Evolutionary conservation across 495 filamentous ascomycete genomes (phyloP).

Genomic region (Eremomyces bilateralis): DNA sequence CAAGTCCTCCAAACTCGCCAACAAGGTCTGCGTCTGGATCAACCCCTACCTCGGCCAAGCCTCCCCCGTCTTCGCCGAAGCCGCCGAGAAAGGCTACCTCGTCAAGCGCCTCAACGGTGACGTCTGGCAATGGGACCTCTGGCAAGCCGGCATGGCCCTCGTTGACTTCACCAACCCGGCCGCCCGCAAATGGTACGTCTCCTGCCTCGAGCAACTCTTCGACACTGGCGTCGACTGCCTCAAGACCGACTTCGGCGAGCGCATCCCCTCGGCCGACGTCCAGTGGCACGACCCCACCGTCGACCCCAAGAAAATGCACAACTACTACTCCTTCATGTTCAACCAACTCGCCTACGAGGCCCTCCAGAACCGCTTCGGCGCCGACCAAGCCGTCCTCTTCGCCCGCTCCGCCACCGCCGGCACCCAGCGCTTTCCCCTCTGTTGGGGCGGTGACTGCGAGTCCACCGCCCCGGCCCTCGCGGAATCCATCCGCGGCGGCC

Average conservation of each 20-base stretch:
- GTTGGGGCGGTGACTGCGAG: conserved; percentile 50
- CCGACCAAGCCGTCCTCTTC: conserved; percentile 43
- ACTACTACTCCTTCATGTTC: conserved; percentile 51
- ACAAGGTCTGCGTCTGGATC: conserved; percentile 40
- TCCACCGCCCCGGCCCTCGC: conserved; percentile 52
- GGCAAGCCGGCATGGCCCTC: conserved; percentile 55
- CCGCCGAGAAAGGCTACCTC: conserved; percentile 43
- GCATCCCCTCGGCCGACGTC: conserved; percentile 42
- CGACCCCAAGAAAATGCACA: conserved; percentile 48
- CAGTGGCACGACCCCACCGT: conserved; percentile 21
- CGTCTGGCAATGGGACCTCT: conserved; percentile 53
- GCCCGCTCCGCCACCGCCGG: conserved; percentile 44
- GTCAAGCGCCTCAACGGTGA: conserved; percentile 47
- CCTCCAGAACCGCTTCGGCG: too few relatives aligned
- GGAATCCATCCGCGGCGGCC: conserved; percentile 46
- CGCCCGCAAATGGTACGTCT: conserved; percentile 36
- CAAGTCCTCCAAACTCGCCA: conserved; percentile 37
- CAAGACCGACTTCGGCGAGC: conserved; percentile 57
- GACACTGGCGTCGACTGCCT: conserved; percentile 44
- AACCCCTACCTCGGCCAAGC: conserved; percentile 51
- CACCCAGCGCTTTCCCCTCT: conserved; percentile 43
- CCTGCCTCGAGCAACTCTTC: conserved; percentile 35
- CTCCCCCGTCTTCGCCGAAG: conserved; percentile 39
- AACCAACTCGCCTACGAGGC: conserved; percentile 48
- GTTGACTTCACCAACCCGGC: conserved; percentile 54